phyloP scores from a whole-genome alignment of 2,329 filamentous ascomycete genomes.

The Mariannaea sp. region DNA sequence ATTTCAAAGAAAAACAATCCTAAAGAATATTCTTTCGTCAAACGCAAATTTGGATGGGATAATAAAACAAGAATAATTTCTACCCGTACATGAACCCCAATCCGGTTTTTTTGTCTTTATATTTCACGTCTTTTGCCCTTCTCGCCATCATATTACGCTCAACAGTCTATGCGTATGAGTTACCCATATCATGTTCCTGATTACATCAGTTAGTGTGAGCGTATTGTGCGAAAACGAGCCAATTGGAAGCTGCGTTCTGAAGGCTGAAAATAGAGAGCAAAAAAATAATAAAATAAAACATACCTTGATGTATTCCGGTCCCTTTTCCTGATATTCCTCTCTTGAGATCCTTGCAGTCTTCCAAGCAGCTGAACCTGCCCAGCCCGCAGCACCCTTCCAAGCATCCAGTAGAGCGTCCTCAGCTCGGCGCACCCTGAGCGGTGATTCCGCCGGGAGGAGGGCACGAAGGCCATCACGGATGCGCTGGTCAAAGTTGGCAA shows the following conservation, averaged over 20 bases:
- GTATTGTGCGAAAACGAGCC: no score
- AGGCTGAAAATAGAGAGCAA: no score
- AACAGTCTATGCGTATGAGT: conserved; percentile 55
- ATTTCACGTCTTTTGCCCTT: conserved; percentile 15
- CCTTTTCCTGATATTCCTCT: conserved; percentile 90
- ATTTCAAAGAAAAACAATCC: no score
- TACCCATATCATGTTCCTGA: conserved; percentile 70
- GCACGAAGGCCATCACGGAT: conserved; percentile 73
- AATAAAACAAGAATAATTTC: conserved; percentile 18
- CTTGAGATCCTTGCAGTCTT: conserved; percentile 71
- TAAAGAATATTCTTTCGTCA: conserved; percentile 24
- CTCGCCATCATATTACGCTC: conserved; percentile 11
- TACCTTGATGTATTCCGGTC: conserved; percentile 89
- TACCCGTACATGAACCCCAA: conserved; percentile 26
- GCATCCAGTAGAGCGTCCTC: conserved; percentile 81
- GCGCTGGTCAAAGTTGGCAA: conserved; percentile 84
- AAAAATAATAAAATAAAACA: no score
- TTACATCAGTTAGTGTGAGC: conserved; percentile 20
- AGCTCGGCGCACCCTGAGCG: conserved; percentile 74
- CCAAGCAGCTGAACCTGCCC: conserved; percentile 69
- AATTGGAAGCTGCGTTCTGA: not conserved
- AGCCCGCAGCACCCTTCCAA: conserved; percentile 90
- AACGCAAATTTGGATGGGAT: conserved; percentile 21
- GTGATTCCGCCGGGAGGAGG: conserved; percentile 70
- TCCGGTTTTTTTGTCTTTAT: conserved; percentile 35